Base-by-base conservation (phyloP, 768 basidiomycete genomes). In the Pulveroboletus sp. region DNA sequence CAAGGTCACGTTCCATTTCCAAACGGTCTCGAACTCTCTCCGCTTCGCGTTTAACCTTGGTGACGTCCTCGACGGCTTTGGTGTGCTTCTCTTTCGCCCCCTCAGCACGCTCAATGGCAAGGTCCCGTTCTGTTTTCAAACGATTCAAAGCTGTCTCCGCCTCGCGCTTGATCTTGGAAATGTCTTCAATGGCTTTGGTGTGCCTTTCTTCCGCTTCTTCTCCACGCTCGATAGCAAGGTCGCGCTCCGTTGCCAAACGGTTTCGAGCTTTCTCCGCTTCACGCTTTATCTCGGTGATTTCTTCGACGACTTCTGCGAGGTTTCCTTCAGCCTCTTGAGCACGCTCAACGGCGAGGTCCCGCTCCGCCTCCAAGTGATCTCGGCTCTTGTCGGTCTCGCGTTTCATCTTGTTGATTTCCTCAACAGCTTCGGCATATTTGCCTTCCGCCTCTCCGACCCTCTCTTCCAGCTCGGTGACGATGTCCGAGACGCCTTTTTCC, bases 401-500 rank as follows among this genome's bases (percentile, higher is more conserved):
- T 55, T 72, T 76, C 17, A 75, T 47, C 41, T 63, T 68, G 60
- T 59, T 50, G 66, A 71, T 59, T 37, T 75, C 74, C 36, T 76
- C 62, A 20, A 66, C 69, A 0, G 71, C 71, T 4, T 71, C 66
- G 32, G 68, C 67, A 8, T 69, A 70, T 21, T 63, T 69, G 45
- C 70, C 68, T 57, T 87, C 84, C 0, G 86, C 79, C 31, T 68
- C 71, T 36, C 69, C 71, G 3, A 79, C 58, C 54, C 78, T 82
- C 52, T 58, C 57, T 67, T 90, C 86, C 49, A 92, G 66, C 42
- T 81, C 79, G n/a, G 68, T 67, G 17, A 92, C 72, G 48, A 90
- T 84, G 9, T 69, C 79, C 32, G 79, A 77, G 23, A 88, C 87
- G 5, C 84, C 85, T 42, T 70, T 71, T 64, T 90, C 83, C 9